Base-by-base conservation (phyloP, 2,329 filamentous ascomycete genomes). In the Aureobasidium musti region DNA sequence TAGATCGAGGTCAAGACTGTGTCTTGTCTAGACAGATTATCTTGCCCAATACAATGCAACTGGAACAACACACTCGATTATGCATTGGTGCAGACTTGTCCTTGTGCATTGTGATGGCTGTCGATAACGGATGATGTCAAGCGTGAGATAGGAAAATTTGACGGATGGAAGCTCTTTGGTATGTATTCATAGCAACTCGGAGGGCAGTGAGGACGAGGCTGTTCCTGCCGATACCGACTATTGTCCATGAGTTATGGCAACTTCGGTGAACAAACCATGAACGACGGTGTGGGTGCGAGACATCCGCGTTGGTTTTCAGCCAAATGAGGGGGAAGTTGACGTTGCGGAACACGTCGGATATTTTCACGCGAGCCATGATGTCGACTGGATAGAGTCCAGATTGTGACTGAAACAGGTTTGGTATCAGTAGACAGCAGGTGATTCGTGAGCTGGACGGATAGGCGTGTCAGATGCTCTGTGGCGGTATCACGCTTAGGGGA, bases 351-450 rank as follows among this genome's bases (percentile, higher is more conserved):
- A 43, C n/a, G 17, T 59, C 39, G 54, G 54, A 39, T 26, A 5
- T 41, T 8, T 56, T 56, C 14, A 56, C 41, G 53, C 53, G 21
- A 57, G 23, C 35, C 8, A 47, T 47, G n/a, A 23, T 41, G 23
- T 43, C 10, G 54, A 45, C 14, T 37, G 17, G 57, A 47, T 11
- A 49, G 56, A 61, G 3, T 28, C 56, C 57, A 33, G 28, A 28
- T 61, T 23, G 57, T 30, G 37, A 23, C 37, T 35, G 41, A 49
- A 61, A 61, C 57, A 47, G 41, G 41, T 10, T 37, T 37, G 57
- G 41, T 61, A 61, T 61, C 57, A 37, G 57, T 37, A 26, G 26
- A 59, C 26, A 49, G 41, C 57, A 61, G 57, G 57, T 61, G 57
- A 61, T 61, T 63, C 45, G 59, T 63, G 47, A 30, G 59, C 23